Conservation (phyloP, 495 filamentous ascomycete genomes). For the Tuber umbilicatum region DNA sequence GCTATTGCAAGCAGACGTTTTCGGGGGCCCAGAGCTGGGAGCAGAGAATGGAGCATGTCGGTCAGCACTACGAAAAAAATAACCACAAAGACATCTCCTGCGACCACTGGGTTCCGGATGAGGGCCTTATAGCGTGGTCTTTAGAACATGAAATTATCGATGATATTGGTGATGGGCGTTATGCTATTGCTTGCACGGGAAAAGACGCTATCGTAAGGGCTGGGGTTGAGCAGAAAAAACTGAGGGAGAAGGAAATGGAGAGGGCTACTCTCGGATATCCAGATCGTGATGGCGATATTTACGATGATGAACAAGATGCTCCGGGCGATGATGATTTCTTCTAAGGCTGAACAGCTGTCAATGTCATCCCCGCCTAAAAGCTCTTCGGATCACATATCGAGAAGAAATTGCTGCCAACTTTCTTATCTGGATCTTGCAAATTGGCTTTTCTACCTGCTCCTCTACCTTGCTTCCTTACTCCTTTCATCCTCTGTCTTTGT, state of each 20-base stretch:
- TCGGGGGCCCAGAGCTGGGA: constrained; percentile 65
- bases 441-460: background rate
- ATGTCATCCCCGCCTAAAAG: background rate
- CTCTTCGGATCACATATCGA: background rate
- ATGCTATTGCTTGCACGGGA: constrained; percentile 45
- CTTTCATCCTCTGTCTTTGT: background rate
- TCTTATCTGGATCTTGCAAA: background rate
- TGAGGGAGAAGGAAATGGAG: constrained; percentile 4
- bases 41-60: constrained; percentile 83
- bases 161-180: constrained; percentile 48
- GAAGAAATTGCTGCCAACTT: background rate
- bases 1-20: constrained; percentile 60
- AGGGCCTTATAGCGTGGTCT: constrained; percentile 52
- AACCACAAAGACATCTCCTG: constrained; percentile 37
- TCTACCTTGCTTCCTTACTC: background rate
- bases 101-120: constrained; percentile 53
- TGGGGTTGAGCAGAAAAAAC: constrained; percentile 1
- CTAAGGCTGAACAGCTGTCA: background rate
- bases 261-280: constrained; percentile 18
- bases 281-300: constrained; percentile 10
- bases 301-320: constrained; percentile 21
- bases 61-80: constrained; percentile 64
- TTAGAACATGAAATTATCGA: constrained; percentile 55
- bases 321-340: constrained; percentile 19
- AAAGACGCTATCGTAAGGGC: constrained; percentile 35